These are phyloP conservation scores for Aspergillus clavatus DNA, from an alignment of 2,329 filamentous ascomycete species.

Conservation along the genomic window DNA sequence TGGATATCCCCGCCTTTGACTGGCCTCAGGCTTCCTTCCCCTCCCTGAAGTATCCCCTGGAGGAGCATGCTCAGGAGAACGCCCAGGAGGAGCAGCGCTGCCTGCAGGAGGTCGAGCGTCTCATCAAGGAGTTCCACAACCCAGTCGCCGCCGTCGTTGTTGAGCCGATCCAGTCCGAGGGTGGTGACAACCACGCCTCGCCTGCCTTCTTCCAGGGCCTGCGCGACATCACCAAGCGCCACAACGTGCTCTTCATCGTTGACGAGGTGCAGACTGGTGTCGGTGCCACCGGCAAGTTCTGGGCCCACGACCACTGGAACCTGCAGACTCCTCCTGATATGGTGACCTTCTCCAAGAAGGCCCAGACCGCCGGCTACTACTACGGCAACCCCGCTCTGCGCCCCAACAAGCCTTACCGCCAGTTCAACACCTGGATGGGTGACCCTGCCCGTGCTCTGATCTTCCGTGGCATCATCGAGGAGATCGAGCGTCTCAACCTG, in stretches of 20 bases:
- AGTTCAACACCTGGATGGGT: conserved; percentile 98
- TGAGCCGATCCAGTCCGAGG: conserved; percentile 90
- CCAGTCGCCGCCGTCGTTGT: conserved; percentile 78
- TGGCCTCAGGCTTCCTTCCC: conserved; percentile 92
- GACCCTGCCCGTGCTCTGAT: conserved; percentile 79
- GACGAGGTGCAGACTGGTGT: conserved; percentile 94
- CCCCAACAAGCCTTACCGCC: conserved; percentile 89
- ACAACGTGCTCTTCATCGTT: conserved; percentile 75
- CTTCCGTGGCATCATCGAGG: conserved; percentile 79
- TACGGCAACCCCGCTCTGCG: conserved; percentile 73
- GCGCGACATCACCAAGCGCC: conserved; percentile 65
- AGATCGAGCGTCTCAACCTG: conserved; percentile 71
- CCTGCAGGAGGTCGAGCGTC: conserved; percentile 74
- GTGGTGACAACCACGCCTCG: conserved; percentile 89
- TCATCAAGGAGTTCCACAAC: conserved; percentile 73
- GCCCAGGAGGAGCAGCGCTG: conserved; percentile 74
- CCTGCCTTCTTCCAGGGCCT: conserved; percentile 82
- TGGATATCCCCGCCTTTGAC: conserved; percentile 91
- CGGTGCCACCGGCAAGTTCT: conserved; percentile 89
- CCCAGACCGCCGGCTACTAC: conserved; percentile 90
- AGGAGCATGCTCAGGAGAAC: conserved; percentile 74
- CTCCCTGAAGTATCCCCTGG: conserved; percentile 76
- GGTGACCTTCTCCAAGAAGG: conserved; percentile 94
- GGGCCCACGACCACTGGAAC: conserved; percentile 95
- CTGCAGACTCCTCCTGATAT: conserved; percentile 77